phyloP scores from a whole-genome alignment of 2,329 filamentous ascomycete species.

The Dactylella cylindrospora region DNA sequence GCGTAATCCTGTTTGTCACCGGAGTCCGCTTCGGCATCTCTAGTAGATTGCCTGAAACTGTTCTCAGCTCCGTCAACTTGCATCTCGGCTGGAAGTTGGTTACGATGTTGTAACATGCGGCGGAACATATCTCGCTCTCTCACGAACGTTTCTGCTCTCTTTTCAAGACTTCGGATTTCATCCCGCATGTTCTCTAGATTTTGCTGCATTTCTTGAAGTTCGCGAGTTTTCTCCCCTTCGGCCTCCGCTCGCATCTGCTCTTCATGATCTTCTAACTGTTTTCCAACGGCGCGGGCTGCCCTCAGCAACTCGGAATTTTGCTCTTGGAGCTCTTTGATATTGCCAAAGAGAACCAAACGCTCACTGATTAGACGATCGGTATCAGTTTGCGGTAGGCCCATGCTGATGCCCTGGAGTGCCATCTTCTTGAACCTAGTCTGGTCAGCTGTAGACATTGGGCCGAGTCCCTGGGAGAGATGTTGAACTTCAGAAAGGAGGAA shows the following conservation, averaged over 20 bases:
- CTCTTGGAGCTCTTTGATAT: slow-evolving; percentile 77
- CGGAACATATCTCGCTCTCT: slow-evolving; percentile 97
- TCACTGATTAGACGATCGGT: slow-evolving; percentile 88
- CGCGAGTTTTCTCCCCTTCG: slow-evolving; percentile 63
- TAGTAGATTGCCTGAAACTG: slow-evolving; percentile 53
- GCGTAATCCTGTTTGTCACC: slow-evolving; percentile 62
- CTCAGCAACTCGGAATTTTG: slow-evolving; percentile 84
- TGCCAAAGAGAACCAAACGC: slow-evolving; percentile 84
- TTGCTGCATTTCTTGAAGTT: slow-evolving; percentile 71
- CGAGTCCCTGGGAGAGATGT: slow-evolving; percentile 74
- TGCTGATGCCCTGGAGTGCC: slow-evolving; percentile 71
- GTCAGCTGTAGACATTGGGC: slow-evolving; percentile 70
- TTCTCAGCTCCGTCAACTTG: slow-evolving; percentile 53
- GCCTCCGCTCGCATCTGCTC: slow-evolving; percentile 55
- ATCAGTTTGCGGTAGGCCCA: slow-evolving; percentile 70
- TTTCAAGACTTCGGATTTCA: slow-evolving; percentile 73
- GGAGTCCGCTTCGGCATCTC: slow-evolving; percentile 50
- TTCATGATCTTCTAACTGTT: slow-evolving; percentile 45
- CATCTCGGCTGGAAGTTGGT: slow-evolving; percentile 33
- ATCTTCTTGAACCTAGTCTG: slow-evolving; percentile 74
- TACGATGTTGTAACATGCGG: slow-evolving; percentile 78
- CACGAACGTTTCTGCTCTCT: slow-evolving; percentile 87
- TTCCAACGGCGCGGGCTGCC: slow-evolving; percentile 76
- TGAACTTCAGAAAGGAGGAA: slow-evolving; percentile 85
- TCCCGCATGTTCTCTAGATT: slow-evolving; percentile 78